Evolutionary conservation across 495 filamentous ascomycete genomes (phyloP), one percentile per base, ranked within the genome.

Genomic region (Aspergillus hancockii): DNA sequence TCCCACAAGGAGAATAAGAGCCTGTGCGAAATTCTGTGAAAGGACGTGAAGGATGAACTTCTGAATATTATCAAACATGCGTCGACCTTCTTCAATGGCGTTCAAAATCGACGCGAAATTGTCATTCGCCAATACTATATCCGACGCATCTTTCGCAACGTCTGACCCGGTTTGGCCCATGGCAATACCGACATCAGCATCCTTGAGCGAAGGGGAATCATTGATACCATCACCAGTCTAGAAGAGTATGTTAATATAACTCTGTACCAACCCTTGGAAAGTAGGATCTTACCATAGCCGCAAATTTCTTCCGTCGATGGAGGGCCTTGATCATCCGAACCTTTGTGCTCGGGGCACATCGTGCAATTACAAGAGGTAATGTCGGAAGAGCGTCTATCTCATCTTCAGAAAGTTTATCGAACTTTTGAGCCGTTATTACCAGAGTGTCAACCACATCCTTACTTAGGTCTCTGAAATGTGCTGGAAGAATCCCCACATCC

Each of bases 151-250:
- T n/a, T n/a, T n/a, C n/a, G n/a, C n/a, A n/a, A n/a, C n/a, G n/a
- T n/a, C n/a, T n/a, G n/a, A n/a, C n/a, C n/a, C 69, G 94, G 85
- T 61, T 91, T 86, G 78, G 34, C 88, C 89, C 88, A 94, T 92
- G 8, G 90, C 90, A 67, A 96, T 92, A 63, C 91, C 91, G 38
- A 94, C 84, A 71, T 96, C 90, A 16, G 91, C 89, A 28, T 84
- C 81, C 68, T 90, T 91, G 21, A 96, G 76, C 1, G 89, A 90
- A 2, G 91, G 90, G 6, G 89, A 87, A 70, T 94, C 91, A 67
- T 96, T 96, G 55, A 94, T 90, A 58, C 91, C 91, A 58, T 94
- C 91, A 67, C 91, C 91, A n/a, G 91, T 93, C 81, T n/a, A n/a
- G n/a, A n/a, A n/a, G n/a, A n/a, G n/a, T n/a, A n/a, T n/a, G n/a